Base-by-base conservation (phyloP, 1,284 basidiomycete species). In the Volvariella surrecta region DNA sequence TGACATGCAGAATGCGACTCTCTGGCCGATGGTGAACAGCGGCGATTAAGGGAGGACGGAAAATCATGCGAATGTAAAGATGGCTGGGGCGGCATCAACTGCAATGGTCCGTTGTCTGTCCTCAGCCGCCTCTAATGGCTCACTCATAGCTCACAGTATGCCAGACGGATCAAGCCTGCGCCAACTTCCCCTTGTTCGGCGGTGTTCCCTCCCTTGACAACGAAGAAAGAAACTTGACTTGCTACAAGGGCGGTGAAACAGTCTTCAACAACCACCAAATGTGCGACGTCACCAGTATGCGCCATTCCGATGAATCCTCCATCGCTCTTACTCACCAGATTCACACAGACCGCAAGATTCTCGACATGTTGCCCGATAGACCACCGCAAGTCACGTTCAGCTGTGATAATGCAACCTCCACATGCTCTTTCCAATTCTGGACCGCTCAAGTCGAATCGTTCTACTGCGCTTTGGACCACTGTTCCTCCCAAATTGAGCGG, bases 361-460 rank as follows among this genome's bases (percentile, higher is more conserved):
- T 65, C 42, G 63, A 65, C 42, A 62, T 63, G 71, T 82, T 94
- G 38, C 89, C 90, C 0, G 85, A 77, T 45, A 76, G 92, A 19
- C 85, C 85, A 20, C 92, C 95, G 0, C 92, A 97, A 60, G 93
- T 97, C 3, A 97, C 95, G 0, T 98, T 99, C 63, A 85, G 84
- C 50, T 97, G 93, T 63, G 78, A 83, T 47, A 71, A 62, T 24
- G 49, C 53, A 0, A 66, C 67, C 8, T 64, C 64, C n/a, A 75
- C 78, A 1, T 97, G 93, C 58, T 77, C 81, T 32, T 97, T 97
- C 72, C 92, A 98, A 62, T 99, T 99, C 69, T 99, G 94, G 94
- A 91, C 93, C 4, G 91, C 88, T 6, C 74, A 85, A 52, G 75
- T 90, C 45, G 94, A 99, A 59, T 94, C 90, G 0, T 98, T 99